Conservation (phyloP, 169 alveolate species). For the Perkinsus marinus region DNA sequence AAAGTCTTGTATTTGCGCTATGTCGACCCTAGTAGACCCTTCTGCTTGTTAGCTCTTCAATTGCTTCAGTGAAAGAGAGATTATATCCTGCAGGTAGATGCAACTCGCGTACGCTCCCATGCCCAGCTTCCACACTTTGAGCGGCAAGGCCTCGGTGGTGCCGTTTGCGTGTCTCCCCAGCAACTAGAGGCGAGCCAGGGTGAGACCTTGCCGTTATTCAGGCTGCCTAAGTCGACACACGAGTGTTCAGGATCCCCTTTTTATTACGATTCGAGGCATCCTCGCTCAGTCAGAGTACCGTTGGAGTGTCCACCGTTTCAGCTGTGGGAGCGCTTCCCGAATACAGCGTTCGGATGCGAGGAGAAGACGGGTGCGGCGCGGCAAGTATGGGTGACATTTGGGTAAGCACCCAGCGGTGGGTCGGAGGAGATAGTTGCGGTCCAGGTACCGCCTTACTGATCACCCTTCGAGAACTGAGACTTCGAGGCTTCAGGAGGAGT, state of each 20-base stretch:
- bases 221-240: background rate
- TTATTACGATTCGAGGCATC: background rate
- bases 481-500: background rate
- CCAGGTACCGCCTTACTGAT: background rate
- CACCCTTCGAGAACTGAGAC: background rate
- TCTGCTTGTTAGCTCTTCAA: too few relatives aligned
- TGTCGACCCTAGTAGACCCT: too few relatives aligned
- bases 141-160: background rate
- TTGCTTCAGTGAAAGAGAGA: too few relatives aligned
- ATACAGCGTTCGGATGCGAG: background rate
- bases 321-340: background rate
- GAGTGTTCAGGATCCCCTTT: background rate
- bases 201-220: background rate
- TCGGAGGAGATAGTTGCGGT: background rate
- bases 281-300: background rate
- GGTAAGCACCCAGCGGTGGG: background rate
- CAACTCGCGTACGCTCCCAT: background rate
- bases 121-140: background rate
- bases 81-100: background rate
- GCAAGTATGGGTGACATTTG: background rate
- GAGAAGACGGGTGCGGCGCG: background rate
- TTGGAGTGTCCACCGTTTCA: background rate
- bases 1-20: too few relatives aligned
- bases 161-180: background rate
- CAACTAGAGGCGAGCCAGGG: background rate